These are phyloP conservation scores for Yarrowia sp. DNA, from an alignment of 805 yeast genomes.

Conservation along the genomic window DNA sequence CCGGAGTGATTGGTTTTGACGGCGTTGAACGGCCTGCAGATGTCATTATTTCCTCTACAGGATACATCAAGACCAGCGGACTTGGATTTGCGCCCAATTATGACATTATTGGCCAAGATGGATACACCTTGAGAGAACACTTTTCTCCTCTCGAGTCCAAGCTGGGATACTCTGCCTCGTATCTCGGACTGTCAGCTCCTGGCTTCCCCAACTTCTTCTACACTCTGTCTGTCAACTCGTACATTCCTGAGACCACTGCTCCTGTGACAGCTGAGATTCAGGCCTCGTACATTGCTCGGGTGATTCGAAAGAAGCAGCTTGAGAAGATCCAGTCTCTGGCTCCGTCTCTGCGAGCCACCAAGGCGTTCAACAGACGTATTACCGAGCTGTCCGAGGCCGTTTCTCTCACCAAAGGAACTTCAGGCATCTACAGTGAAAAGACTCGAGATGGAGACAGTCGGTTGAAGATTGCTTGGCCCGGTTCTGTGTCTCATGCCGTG, in stretches of 20 bases:
- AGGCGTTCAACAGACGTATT: slow-evolving; percentile 19
- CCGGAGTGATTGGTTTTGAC: slow-evolving; percentile 28
- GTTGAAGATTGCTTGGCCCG: slow-evolving; percentile 26
- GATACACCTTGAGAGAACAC: slow-evolving; percentile 14
- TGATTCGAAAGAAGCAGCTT: slow-evolving; percentile 22
- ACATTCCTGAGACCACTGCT: slow-evolving; percentile 13
- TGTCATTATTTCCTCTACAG: slow-evolving; percentile 24
- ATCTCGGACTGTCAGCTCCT: slow-evolving; percentile 24
- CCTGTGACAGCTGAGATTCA: slow-evolving; percentile 19
- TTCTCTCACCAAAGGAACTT: background rate
- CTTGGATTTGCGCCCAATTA: slow-evolving; percentile 11
- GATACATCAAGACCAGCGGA: slow-evolving; percentile 7
- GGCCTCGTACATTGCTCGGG: slow-evolving; percentile 20
- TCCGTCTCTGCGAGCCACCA: slow-evolving; percentile 10
- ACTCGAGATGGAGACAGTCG: slow-evolving; percentile 1
- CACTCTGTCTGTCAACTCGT: slow-evolving; percentile 25
- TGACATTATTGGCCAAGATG: slow-evolving; percentile 1
- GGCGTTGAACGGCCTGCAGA: slow-evolving; percentile 22
- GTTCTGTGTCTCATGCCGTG: slow-evolving; percentile 26
- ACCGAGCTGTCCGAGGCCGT: slow-evolving; percentile 9
- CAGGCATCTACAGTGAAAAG: background rate
- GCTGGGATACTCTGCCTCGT: slow-evolving; percentile 3
- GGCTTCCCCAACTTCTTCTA: slow-evolving; percentile 26
- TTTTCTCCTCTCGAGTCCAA: slow-evolving; percentile 15
- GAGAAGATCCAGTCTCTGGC: slow-evolving; percentile 12